Conservation (phyloP, 164 flowering plant species). For the Tetracentron sinense region DNA sequence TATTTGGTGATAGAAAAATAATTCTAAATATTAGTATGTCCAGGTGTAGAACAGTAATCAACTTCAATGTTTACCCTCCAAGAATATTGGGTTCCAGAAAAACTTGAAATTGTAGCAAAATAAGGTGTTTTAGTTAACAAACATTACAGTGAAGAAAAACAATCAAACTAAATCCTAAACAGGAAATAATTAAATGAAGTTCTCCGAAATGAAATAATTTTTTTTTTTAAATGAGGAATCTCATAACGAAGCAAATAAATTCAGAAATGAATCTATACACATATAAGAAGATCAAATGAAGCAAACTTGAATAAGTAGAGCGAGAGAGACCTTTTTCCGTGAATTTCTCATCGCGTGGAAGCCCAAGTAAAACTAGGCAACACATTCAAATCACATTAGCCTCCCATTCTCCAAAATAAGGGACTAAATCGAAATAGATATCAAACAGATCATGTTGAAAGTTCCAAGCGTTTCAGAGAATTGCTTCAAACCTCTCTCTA, state of each 20-base stretch:
- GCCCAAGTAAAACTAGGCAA: background rate
- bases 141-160: too few species aligned
- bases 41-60: background rate
- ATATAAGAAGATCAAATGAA: too few species aligned
- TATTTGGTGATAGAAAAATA: too few species aligned
- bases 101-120: background rate
- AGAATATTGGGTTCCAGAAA: background rate
- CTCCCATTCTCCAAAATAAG: background rate
- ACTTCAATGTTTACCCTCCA: background rate
- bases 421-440: background rate
- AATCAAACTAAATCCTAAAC: background rate
- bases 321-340: background rate
- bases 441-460: background rate
- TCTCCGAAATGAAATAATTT: too few species aligned
- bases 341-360: background rate
- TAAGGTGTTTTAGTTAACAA: too few species aligned
- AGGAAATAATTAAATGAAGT: too few species aligned
- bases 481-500: background rate
- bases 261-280: too few species aligned
- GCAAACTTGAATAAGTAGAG: background rate
- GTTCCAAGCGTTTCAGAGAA: background rate
- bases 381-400: background rate
- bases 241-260: background rate
- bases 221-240: too few species aligned
- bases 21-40: background rate